Evolutionary conservation across 192 early-diverging fungal species (phyloP).

Genomic region (Linnemannia hyalina): DNA sequence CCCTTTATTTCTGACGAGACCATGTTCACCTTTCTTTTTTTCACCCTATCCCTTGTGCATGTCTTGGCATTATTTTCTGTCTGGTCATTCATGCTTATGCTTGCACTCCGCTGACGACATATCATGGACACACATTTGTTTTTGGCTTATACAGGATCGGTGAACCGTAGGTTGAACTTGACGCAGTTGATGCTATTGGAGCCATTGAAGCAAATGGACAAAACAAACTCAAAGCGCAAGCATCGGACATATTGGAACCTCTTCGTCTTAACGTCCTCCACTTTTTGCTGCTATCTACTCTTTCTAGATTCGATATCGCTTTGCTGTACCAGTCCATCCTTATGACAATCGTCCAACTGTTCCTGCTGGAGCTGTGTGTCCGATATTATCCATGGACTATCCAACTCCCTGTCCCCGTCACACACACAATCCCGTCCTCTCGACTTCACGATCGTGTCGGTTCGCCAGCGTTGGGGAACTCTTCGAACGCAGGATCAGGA

Average conservation of each 20-base stretch:
- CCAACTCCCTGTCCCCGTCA: constrained; percentile 39
- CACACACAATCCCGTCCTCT: constrained; percentile 41
- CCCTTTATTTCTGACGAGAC: constrained; percentile 8
- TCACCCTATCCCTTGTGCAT: neutral
- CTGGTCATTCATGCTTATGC: neutral
- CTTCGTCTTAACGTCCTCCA: neutral
- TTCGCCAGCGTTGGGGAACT: neutral
- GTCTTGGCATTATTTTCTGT: constrained; percentile 2
- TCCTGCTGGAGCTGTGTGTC: constrained; percentile 64
- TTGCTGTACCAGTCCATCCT: constrained; percentile 67
- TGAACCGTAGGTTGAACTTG: constrained; percentile 36
- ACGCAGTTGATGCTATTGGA: neutral
- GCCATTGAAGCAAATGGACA: neutral
- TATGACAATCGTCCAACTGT: constrained; percentile 67
- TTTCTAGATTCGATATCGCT: constrained; percentile 64
- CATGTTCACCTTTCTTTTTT: neutral
- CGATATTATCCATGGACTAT: constrained; percentile 57
- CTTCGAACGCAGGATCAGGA: neutral
- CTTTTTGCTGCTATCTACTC: neutral
- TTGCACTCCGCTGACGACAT: neutral
- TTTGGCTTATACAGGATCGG: constrained; percentile 34
- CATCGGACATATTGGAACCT: neutral
- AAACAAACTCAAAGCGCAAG: neutral
- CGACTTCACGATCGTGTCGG: neutral
- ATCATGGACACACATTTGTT: neutral